A percentile compares a stretch with the other conserved stretches of the same genome.
phyloP scores from a whole-genome alignment of 257 asterid species.

The Solanum bulbocastanum region DNA sequence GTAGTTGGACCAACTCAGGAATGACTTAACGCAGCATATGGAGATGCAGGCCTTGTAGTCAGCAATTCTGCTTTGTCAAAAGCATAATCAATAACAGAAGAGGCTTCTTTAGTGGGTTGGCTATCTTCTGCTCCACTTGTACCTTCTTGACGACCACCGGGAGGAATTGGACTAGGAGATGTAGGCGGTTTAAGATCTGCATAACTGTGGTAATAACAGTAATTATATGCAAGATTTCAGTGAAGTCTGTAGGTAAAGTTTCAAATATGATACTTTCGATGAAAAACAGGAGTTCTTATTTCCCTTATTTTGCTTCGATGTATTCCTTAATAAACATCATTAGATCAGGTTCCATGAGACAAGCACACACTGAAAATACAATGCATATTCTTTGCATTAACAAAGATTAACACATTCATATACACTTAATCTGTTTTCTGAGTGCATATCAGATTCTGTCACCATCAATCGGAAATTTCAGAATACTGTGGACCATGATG shows the following conservation, averaged over 20 bases:
- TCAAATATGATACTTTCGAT: background rate
- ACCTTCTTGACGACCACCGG: background rate
- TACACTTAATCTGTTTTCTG: background rate
- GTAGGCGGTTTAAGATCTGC: constrained; percentile 17
- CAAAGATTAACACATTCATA: background rate
- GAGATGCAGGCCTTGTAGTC: constrained; percentile 10
- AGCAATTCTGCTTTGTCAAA: background rate
- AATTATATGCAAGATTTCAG: background rate
- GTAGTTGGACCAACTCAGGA: background rate
- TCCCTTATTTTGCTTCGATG: background rate
- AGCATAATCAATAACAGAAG: background rate
- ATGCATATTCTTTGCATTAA: background rate
- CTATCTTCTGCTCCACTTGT: background rate
- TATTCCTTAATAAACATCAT: background rate
- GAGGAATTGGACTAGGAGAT: constrained; percentile 16
- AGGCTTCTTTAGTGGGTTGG: background rate
- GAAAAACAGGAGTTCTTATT: background rate
- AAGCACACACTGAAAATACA: background rate
- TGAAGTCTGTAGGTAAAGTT: background rate
- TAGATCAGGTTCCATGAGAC: background rate
- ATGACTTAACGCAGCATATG: constrained; percentile 14
- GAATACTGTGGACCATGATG: background rate
- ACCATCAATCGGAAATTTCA: background rate
- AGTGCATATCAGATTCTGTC: background rate
- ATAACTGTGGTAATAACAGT: constrained; percentile 6